Evolutionary conservation across 495 filamentous ascomycete genomes (phyloP), one percentile per base, ranked within the genome.

Genomic region (Letharia lupina): DNA sequence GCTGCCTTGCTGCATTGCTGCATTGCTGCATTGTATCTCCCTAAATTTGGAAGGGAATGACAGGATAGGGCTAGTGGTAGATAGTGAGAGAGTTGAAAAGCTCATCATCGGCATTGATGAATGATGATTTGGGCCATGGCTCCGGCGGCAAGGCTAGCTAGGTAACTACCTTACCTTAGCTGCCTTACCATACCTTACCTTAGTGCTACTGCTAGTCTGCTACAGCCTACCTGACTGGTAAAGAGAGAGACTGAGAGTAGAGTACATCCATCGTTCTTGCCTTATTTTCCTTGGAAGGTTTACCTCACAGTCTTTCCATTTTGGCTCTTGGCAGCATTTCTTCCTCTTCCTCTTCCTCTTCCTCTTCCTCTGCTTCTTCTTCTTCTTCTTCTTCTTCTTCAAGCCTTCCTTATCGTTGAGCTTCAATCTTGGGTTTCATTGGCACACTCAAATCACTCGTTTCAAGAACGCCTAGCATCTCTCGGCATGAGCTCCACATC

Each of bases 341-440:
- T 52, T 57, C 41, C 20, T 23, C n/a, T 11, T 57, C 47, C 63
- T 9, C 40, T 59, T 48, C 12, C 39, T 6, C n/a, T n/a, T n/a
- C n/a, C n/a, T 7, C 12, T 33, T 45, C 5, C 31, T 47, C 23
- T 33, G 40, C 62, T 64, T n/a, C 40, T 64, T 58, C 62, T 3
- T 42, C 50, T 41, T 58, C 15, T 23, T 57, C 16, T 59, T 23
- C 41, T n/a, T 16, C 37, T 42, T 59, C 23, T n/a, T 47, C 40
- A 40, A 4, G 16, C 33, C 41, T 40, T 65, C 54, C 63, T 28
- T 65, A 20, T 66, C 64, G 64, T 60, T 66, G 35, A 54, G n/a
- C 47, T 50, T 54, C 23, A 23, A 61, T 35, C 59, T 45, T n/a
- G 7, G 11, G 15, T 37, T 15, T 54, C 44, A 4, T 41, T 60